phyloP scores from a whole-genome alignment of 768 basidiomycete genomes.

The Pulveroboletus sp. region DNA sequence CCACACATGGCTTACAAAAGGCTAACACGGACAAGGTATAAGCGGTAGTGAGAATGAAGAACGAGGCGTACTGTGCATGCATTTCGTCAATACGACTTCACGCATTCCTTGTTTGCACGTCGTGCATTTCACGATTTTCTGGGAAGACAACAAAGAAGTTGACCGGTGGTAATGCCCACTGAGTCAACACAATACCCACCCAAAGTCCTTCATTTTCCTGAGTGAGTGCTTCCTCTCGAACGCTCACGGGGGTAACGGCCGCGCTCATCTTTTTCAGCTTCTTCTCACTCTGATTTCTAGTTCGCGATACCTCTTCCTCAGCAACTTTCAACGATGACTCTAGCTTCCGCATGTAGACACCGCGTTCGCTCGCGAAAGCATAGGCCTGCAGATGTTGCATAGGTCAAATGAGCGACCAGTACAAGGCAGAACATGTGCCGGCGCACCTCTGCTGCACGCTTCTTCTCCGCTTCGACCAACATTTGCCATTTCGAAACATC shows the following conservation, averaged over 20 bases:
- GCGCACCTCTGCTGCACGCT: slow-evolving; percentile 38
- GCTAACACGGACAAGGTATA: slow-evolving; percentile 39
- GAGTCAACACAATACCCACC: slow-evolving; percentile 35
- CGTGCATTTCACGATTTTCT: slow-evolving; percentile 85
- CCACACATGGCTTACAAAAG: slow-evolving; percentile 81
- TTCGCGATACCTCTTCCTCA: slow-evolving; percentile 46
- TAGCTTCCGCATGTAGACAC: slow-evolving; percentile 21
- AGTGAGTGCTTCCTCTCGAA: slow-evolving; percentile 35
- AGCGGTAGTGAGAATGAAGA: background rate
- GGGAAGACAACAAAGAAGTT: too few species aligned
- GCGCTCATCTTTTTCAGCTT: slow-evolving; percentile 42
- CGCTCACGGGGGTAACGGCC: slow-evolving; percentile 27
- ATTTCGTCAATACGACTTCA: slow-evolving; percentile 77
- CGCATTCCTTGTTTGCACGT: slow-evolving; percentile 80
- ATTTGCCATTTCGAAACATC: slow-evolving; percentile 33
- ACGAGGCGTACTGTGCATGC: slow-evolving; percentile 77
- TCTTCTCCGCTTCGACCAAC: slow-evolving; percentile 37
- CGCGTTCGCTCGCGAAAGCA: slow-evolving; percentile 29
- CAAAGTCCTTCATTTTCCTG: slow-evolving; percentile 54
- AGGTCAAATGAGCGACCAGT: background rate
- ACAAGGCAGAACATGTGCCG: background rate
- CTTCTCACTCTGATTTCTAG: slow-evolving; percentile 51
- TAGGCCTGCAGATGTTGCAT: slow-evolving; percentile 22
- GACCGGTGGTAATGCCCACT: too few species aligned
- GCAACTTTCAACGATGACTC: slow-evolving; percentile 13